Evolutionary conservation across 441 rosid genomes (phyloP), one percentile per base, ranked within the genome.

Genomic region (Macaranga tanarius): DNA sequence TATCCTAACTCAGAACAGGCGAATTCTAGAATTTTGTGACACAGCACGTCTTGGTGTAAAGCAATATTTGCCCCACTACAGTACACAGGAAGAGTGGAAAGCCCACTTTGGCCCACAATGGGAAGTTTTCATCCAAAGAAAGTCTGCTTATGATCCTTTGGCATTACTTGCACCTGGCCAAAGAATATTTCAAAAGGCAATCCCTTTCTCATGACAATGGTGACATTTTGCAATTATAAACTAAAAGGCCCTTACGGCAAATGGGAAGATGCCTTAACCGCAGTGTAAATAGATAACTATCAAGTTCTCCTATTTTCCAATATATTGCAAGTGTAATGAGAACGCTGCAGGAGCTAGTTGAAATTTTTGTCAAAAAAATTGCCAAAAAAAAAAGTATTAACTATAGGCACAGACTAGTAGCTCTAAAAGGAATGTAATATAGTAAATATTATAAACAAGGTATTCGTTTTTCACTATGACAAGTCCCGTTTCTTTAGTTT

Each of bases 101-200:
- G 76, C 84, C 62, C 99, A 95, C 82, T 95, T 89, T 80, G 98
- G 97, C 57, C 75, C 84, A 59, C 84, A 73, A 62, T 95, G 99
- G 99, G 85, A 86, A 73, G 79, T 67, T 65, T 86, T 95, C 69
- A 86, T 77, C 71, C 85, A 83, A 75, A 91, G 97, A 81, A 95
- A 95, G 80, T 78, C 89, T 48, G 77, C 81, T 56, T 90, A 91
- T 74, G 99, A 95, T 79, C 99, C 99, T 40, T 67, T 90, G 75
- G 96, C 90, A 62, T 86, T 91, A 75, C 95, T 95, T 34, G 97
- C 98, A 42, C 98, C 99, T 22, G 98, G 99, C 74, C 99, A 92
- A 61, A 71, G 92, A 77, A 91, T 95, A 73, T 95, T 95, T 83
- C 87, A 78, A 47, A 94, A 92, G 82, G 75, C 82, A 23, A 76